phyloP scores from a whole-genome alignment of 169 alveolate species.

The Blepharisma undulans region DNA sequence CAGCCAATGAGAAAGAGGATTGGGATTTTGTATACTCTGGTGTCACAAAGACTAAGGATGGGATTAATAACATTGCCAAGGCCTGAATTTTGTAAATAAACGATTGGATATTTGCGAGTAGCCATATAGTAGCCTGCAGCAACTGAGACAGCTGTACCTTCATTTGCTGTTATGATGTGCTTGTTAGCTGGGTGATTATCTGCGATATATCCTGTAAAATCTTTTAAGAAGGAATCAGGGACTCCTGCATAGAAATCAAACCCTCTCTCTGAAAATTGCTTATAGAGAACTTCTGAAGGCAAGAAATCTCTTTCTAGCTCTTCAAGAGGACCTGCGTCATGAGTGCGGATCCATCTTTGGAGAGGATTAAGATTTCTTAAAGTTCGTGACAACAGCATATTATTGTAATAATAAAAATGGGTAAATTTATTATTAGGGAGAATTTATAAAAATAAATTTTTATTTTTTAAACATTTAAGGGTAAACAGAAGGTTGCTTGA shows the following conservation, averaged over 20 bases:
- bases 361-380: not conserved
- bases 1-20: slow-evolving; percentile 76
- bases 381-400: not conserved
- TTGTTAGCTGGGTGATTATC: slow-evolving; percentile 53
- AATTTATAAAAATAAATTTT: no score
- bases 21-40: slow-evolving; percentile 76
- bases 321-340: slow-evolving; percentile 20
- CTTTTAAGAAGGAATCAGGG: slow-evolving; percentile 78
- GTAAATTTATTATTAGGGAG: not conserved
- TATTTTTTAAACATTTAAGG: no score
- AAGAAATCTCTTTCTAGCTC: slow-evolving; percentile 37
- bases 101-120: slow-evolving; percentile 71
- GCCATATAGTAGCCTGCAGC: slow-evolving; percentile 80
- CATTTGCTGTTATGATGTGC: slow-evolving; percentile 75
- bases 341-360: not conserved
- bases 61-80: slow-evolving; percentile 81
- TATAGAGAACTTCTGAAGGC: slow-evolving; percentile 52
- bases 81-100: slow-evolving; percentile 77
- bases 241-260: slow-evolving; percentile 80
- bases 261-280: slow-evolving; percentile 53
- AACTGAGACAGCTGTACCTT: slow-evolving; percentile 72
- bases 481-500: no score
- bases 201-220: slow-evolving; percentile 47
- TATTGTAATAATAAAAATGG: not conserved
- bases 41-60: slow-evolving; percentile 63